A percentile compares a stretch with the other conserved stretches of the same genome.
phyloP scores from a whole-genome alignment of 345 rosid species.

The Schrenkiella parvula region DNA sequence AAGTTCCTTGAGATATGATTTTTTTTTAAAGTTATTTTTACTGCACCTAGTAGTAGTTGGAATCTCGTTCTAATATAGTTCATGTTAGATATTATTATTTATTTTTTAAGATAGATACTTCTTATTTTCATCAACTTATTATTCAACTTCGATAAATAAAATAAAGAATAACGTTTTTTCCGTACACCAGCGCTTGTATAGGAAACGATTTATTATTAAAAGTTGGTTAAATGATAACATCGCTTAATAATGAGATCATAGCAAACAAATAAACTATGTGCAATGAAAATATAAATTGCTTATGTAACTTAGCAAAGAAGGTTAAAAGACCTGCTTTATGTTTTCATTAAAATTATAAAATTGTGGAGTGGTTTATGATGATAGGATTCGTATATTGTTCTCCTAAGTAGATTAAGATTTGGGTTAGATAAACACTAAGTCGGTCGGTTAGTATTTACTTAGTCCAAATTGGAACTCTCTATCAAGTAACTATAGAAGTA shows the following conservation, averaged over 20 bases:
- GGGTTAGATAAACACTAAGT: not conserved
- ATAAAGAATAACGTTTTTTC: not conserved
- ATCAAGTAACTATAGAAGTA: not conserved
- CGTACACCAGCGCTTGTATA: not conserved
- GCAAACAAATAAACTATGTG: not conserved
- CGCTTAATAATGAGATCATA: not conserved
- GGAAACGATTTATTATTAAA: not conserved
- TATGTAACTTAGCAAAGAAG: not conserved
- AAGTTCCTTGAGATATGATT: not conserved
- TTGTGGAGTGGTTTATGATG: not conserved
- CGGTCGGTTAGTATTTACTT: not conserved
- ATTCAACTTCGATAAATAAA: not conserved
- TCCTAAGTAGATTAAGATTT: not conserved
- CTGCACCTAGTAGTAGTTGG: constrained; percentile 1
- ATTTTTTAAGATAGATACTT: too few relatives aligned
- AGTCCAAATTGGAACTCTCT: not conserved
- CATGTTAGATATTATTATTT: not conserved
- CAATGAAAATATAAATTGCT: not conserved
- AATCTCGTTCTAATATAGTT: constrained; percentile 3
- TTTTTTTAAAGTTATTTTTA: not conserved
- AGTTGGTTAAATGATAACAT: not conserved
- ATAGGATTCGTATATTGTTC: not conserved
- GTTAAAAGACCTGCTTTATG: not conserved
- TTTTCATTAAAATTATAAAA: not conserved
- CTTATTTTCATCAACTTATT: not conserved